These are phyloP conservation scores for Sambucus nigra DNA, from an alignment of 129 eudicot genomes.

Conservation along the genomic window DNA sequence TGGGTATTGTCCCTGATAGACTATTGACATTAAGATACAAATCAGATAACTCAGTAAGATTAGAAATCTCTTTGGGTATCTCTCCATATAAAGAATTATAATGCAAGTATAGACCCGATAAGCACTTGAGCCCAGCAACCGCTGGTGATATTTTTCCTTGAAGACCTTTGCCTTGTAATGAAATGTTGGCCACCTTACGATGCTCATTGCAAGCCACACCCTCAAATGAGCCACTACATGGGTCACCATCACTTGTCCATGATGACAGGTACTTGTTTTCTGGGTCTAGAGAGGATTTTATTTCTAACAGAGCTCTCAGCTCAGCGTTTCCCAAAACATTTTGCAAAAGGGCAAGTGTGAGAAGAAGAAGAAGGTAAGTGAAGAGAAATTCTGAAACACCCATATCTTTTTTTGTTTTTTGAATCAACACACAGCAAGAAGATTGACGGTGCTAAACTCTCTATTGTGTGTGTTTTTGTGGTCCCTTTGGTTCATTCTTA, in stretches of 20 bases:
- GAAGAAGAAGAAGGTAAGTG: background rate
- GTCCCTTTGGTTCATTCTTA: too few species aligned
- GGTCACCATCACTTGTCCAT: constrained; percentile 83
- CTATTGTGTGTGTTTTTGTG: too few species aligned
- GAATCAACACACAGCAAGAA: too few species aligned
- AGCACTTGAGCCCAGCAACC: constrained; percentile 58
- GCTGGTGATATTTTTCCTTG: constrained; percentile 62
- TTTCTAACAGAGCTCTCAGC: constrained; percentile 57
- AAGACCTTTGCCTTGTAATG: constrained; percentile 69
- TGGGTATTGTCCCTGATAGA: constrained; percentile 57
- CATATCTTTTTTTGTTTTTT: too few species aligned
- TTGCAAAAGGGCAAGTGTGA: background rate
- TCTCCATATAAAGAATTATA: too few species aligned
- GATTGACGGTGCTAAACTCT: too few species aligned
- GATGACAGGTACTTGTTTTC: constrained; percentile 55
- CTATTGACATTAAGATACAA: constrained; percentile 76
- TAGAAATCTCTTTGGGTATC: constrained; percentile 60
- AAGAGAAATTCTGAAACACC: background rate
- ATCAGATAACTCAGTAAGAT: constrained; percentile 61
- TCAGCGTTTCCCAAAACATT: constrained; percentile 43
- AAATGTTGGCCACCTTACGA: constrained; percentile 67
- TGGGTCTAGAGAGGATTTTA: constrained; percentile 81
- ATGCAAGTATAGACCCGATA: too few species aligned
- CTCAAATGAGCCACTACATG: constrained; percentile 56
- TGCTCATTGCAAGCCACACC: constrained; percentile 95